A percentile compares a stretch with the other conserved stretches of the same genome.
Conservation (phyloP, 495 filamentous ascomycete genomes). For the Penicillium lividum region DNA sequence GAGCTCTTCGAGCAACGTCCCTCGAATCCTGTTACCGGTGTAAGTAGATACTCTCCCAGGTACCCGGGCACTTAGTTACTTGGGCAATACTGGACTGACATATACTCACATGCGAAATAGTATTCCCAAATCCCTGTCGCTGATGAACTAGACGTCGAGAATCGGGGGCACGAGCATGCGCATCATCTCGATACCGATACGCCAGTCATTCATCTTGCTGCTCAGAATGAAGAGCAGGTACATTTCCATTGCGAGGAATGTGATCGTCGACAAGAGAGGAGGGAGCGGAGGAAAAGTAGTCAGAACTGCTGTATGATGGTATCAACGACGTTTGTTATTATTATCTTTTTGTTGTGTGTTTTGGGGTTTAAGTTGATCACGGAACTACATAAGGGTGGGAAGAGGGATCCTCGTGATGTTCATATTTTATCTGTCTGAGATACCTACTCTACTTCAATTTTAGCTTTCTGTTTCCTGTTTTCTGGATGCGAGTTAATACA, state of each 20-base stretch:
- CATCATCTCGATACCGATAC: neutral
- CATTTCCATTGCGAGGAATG: slow-evolving; percentile 5
- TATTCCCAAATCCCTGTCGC: neutral
- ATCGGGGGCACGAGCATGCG: neutral
- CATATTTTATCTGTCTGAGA: neutral
- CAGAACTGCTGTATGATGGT: neutral
- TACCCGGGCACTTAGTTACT: neutral
- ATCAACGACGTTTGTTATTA: neutral
- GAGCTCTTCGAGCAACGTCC: slow-evolving; percentile 10
- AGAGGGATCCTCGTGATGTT: neutral
- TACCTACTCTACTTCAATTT: no score
- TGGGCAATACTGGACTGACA: no score
- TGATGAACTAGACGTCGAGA: neutral
- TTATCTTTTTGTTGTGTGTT: neutral
- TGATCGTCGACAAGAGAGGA: slow-evolving; percentile 3
- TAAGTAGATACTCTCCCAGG: neutral
- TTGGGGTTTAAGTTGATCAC: neutral
- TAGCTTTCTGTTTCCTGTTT: no score
- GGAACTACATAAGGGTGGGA: neutral
- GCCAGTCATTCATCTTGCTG: neutral
- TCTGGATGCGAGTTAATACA: no score
- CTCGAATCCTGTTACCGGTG: slow-evolving; percentile 4
- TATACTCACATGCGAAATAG: neutral
- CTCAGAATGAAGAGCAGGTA: neutral
- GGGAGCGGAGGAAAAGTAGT: neutral